Percentiles rank a stretch among this genome's conserved stretches.
Evolutionary conservation across 2,329 filamentous ascomycete genomes (phyloP).

Genomic region (Aspergillus carbonarius): DNA sequence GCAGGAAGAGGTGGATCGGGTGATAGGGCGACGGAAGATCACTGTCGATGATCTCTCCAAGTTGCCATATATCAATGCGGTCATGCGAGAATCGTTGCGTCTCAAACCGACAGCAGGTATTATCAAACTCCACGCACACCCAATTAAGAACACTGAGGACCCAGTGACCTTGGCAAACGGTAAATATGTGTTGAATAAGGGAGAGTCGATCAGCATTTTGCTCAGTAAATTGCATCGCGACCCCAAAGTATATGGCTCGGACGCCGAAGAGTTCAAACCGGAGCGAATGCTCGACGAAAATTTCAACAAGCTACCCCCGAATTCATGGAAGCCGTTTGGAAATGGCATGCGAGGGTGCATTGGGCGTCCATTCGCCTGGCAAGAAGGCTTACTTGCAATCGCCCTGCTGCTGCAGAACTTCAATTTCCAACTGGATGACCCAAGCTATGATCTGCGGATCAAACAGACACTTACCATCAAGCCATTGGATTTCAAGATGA

Average conservation of each 20-base stretch:
- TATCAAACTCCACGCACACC: conserved; percentile 53
- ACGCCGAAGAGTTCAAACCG: conserved; percentile 65
- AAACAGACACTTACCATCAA: conserved; percentile 43
- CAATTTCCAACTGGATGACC: conserved; percentile 63
- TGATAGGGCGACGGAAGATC: conserved; percentile 60
- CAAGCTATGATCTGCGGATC: conserved; percentile 42
- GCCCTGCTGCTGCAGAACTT: conserved; percentile 70
- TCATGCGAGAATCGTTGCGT: conserved; percentile 65
- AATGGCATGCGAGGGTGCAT: conserved; percentile 71
- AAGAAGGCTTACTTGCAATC: conserved; percentile 64
- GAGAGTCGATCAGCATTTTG: conserved; percentile 51
- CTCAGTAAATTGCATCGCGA: conserved; percentile 60
- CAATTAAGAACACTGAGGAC: conserved; percentile 41
- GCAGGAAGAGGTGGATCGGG: conserved; percentile 65
- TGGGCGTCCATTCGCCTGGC: conserved; percentile 71
- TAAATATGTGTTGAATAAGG: conserved; percentile 59
- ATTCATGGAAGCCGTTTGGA: conserved; percentile 72
- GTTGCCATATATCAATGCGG: conserved; percentile 41
- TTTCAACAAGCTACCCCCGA: conserved; percentile 59
- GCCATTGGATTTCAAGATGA: conserved; percentile 60
- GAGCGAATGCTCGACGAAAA: conserved; percentile 71
- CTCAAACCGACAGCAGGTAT: conserved; percentile 58
- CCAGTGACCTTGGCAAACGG: conserved; percentile 55
- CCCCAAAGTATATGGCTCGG: conserved; percentile 62
- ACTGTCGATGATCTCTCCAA: conserved; percentile 62